Evolutionary conservation across 345 rosid species (phyloP), one percentile per base, ranked within the genome.

Genomic region (Populus nigra): DNA sequence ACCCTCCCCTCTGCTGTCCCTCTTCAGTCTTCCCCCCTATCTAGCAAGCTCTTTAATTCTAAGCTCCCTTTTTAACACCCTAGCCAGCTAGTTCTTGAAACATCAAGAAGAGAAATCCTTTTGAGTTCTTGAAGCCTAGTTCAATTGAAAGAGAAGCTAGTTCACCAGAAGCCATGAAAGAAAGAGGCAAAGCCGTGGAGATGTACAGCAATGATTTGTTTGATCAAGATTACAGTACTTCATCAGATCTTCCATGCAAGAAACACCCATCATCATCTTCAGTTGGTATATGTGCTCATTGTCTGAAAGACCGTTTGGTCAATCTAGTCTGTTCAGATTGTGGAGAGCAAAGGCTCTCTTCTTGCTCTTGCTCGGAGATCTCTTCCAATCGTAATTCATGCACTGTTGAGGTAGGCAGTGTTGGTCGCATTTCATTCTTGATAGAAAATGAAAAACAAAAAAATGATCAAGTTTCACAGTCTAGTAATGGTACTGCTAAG

Each of bases 321-420:
- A 91, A 83, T 72, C 87, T 96, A 76, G 95, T 96, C 0, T 96
- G 99, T 66, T 91, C 98, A 0, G 98, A 93, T 72, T 96, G 99
- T 65, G 98, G 99, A 7, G 98, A 93, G 71, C 99, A 93, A 61
- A 83, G 99, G 20, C 89, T 92, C 47, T 96, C 99, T 43, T 96
- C 98, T 22, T 96, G 99, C 31, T 93, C 98, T 20, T 96, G 98
- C 87, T 93, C 98, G 2, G 89, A 86, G 84, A 86, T 81, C 79
- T 90, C 96, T 33, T 88, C 97, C 65, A 88, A 89, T 50, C 90
- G 90, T 4, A 88, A 80, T 57, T 88, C 91, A 2, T 83, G 90
- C 88, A 67, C 85, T n/a, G 88, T 76, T 45, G 99, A 92, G 18
- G 88, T 84, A 23, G 92, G 91, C 63, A 92, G 90, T 77, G 90